Evolutionary conservation across 176 grass and related monocot genomes (phyloP), one percentile per base, ranked within the genome.

Genomic region (Eremochloa ophiuroides): DNA sequence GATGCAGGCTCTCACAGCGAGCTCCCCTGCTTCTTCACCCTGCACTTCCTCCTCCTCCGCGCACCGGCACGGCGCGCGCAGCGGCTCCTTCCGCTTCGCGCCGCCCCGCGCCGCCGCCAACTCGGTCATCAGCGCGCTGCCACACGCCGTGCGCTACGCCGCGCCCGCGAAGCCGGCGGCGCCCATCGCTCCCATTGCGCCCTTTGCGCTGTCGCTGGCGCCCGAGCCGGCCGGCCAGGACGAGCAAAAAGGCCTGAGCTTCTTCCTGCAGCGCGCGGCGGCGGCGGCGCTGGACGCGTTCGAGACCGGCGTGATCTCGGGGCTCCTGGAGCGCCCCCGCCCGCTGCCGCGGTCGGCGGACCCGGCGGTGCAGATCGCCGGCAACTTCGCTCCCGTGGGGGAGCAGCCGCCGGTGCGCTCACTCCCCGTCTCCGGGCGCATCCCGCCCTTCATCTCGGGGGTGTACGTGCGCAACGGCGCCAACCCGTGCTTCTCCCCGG

Each of bases 381-480:
- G 94, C 1, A 97, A 97, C 72, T 97, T 93, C 51, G 91, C 88
- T 0, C 94, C 94, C 0, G 94, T 97, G 0, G 84, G 44, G 12
- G 94, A 97, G 83, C 85, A 87, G 47, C 53, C 62, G 1, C 90
- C 91, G 0, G 68, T 67, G 12, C 68, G 25, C 7, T 18, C 85
- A 1, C 91, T 97, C 15, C 68, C 77, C 2, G 86, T 93, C 0
- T 42, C 66, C 0, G 94, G 94, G 4, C 88, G 70, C 38, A 93
- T 97, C 76, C 94, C 94, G 34, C 76, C 83, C 12, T 93, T 79
- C 75, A 82, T 97, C 76, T 80, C 83, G 53, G 94, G 94, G 1
- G 88, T 97, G 9, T 97, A 97, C 72, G 91, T 89, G 0, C 86
- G 94, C 27, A 97, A 97, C 89, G 94, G 94, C 63, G 94, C 94